Conservation (phyloP, 768 basidiomycete species). For the Lactarius psammicola region DNA sequence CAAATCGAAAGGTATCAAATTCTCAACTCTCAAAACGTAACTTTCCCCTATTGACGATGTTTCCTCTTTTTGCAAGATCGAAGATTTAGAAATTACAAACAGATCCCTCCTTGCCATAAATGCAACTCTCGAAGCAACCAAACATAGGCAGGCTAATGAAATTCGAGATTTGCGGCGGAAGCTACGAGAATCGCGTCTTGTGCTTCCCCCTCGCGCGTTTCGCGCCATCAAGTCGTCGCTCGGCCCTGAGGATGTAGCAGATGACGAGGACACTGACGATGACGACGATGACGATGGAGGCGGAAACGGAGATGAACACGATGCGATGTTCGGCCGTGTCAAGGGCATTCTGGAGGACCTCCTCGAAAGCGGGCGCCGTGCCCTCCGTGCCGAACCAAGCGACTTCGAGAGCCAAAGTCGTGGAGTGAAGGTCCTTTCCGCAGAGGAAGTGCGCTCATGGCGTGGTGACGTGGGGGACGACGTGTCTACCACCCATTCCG, state of each 20-base stretch:
- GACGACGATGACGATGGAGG: conserved; percentile 43
- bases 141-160: conserved; percentile 78
- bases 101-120: conserved; percentile 84
- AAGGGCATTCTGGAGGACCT: conserved; percentile 62
- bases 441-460: conserved; percentile 69
- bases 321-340: conserved; percentile 62
- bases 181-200: conserved; percentile 76
- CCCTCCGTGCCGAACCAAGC: conserved; percentile 56
- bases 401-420: conserved; percentile 48
- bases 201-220: conserved; percentile 66
- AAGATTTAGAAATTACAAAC: conserved; percentile 89
- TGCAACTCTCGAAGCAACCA: conserved; percentile 72
- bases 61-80: conserved; percentile 57
- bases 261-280: conserved; percentile 39
- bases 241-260: conserved; percentile 43
- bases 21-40: conserved; percentile 20
- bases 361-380: conserved; percentile 54
- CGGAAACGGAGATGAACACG: conserved; percentile 36
- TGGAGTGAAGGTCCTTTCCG: conserved; percentile 65
- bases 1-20: conserved; percentile 71
- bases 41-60: not conserved
- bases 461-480: conserved; percentile 33
- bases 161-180: conserved; percentile 82
- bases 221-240: conserved; percentile 54
- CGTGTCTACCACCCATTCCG: conserved; percentile 22